Percentiles rank a stretch among this genome's conserved stretches.
Evolutionary conservation across 345 rosid species (phyloP).

Genomic region (Leavenworthia alabamica): DNA sequence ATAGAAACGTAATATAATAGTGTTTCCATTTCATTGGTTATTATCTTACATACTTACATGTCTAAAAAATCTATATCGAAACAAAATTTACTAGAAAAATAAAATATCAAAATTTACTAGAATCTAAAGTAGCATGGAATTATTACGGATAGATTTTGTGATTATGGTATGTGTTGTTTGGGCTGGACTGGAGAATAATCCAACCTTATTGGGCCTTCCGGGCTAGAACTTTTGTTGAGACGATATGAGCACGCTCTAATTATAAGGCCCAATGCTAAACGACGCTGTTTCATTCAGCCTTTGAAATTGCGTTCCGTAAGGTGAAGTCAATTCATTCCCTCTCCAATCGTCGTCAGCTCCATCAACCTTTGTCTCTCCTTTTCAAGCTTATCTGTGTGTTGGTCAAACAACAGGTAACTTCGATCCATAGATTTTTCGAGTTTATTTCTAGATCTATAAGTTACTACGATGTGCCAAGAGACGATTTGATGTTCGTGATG

Average conservation of each 20-base stretch:
- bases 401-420: slow-evolving; percentile 18
- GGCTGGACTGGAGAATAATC: too few relatives aligned
- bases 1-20: neutral
- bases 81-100: neutral
- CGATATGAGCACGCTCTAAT: neutral
- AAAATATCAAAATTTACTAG: neutral
- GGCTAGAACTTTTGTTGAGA: neutral
- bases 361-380: slow-evolving; percentile 3
- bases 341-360: slow-evolving; percentile 6
- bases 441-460: neutral
- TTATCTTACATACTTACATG: neutral
- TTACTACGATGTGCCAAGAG: neutral
- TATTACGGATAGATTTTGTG: too few relatives aligned
- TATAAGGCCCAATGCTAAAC: neutral
- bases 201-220: neutral
- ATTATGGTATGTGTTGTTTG: too few relatives aligned
- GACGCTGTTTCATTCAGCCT: neutral
- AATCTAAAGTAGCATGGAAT: too few relatives aligned
- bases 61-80: neutral
- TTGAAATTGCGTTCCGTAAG: slow-evolving; percentile 9
- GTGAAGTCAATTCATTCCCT: neutral
- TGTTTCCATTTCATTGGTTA: neutral
- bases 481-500: neutral
- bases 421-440: neutral
- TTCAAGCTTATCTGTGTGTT: slow-evolving; percentile 9